Conservation (phyloP, 2,329 filamentous ascomycete species). For the Lizonia empirigonia region DNA sequence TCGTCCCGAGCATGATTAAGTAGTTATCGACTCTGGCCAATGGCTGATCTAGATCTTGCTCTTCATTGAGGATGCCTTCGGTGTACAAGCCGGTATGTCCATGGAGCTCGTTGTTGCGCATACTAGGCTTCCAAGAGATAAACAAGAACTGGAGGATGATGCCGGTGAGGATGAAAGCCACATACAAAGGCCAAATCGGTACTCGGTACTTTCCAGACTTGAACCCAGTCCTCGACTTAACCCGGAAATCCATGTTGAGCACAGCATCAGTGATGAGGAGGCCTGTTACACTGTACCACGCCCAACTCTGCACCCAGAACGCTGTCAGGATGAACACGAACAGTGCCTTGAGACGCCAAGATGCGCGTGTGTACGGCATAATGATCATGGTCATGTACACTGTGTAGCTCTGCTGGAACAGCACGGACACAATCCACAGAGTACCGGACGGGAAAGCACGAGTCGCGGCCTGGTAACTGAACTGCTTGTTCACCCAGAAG, state of each 20-base stretch:
- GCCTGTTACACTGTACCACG: conserved; percentile 54
- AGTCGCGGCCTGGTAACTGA: conserved; percentile 49
- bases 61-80: conserved; percentile 45
- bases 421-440: conserved; percentile 53
- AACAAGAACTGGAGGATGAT: conserved; percentile 52
- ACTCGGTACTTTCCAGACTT: conserved; percentile 18
- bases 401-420: conserved; percentile 56
- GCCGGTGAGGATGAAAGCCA: conserved; percentile 42
- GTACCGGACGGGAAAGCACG: conserved; percentile 53
- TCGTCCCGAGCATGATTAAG: conserved; percentile 51
- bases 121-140: conserved; percentile 47
- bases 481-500: conserved; percentile 53
- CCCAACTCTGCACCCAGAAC: conserved; percentile 57
- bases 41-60: conserved; percentile 43
- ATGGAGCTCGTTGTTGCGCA: conserved; percentile 46
- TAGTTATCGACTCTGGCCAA: conserved; percentile 53
- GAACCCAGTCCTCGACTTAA: conserved; percentile 26
- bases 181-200: conserved; percentile 43
- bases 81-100: conserved; percentile 53
- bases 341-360: conserved; percentile 51
- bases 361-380: conserved; percentile 50
- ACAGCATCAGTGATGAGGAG: conserved; percentile 57
- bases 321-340: conserved; percentile 52
- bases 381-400: conserved; percentile 57
- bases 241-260: conserved; percentile 50